Percentiles rank a stretch among this genome's conserved stretches.
Evolutionary conservation across 768 basidiomycete species (phyloP).

Genomic region (Lyophyllum decastes): DNA sequence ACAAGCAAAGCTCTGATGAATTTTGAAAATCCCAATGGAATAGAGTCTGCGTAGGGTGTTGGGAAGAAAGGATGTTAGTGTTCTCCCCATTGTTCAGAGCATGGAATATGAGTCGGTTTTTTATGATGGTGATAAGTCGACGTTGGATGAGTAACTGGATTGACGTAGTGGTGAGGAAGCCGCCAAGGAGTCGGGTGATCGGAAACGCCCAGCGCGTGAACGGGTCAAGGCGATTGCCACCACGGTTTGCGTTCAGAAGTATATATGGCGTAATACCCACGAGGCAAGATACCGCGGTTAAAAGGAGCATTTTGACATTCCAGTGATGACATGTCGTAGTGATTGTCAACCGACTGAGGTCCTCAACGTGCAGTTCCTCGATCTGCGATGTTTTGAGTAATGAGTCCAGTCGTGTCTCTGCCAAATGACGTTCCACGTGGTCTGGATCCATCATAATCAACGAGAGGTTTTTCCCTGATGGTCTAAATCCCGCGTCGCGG

Average conservation of each 20-base stretch:
- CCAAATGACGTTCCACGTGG: not conserved
- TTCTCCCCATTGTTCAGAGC: slow-evolving; percentile 5
- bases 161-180: slow-evolving; percentile 9
- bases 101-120: not conserved
- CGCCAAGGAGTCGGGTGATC: slow-evolving; percentile 11
- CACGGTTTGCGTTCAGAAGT: not conserved
- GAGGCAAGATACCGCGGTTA: not conserved
- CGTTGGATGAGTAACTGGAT: slow-evolving; percentile 17
- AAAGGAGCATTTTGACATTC: slow-evolving; percentile 10
- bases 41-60: not conserved
- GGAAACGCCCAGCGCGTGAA: slow-evolving; percentile 16
- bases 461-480: slow-evolving; percentile 10
- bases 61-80: not conserved
- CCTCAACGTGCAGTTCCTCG: not conserved
- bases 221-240: not conserved
- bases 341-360: slow-evolving; percentile 1
- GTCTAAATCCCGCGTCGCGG: slow-evolving; percentile 10
- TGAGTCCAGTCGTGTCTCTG: slow-evolving; percentile 7
- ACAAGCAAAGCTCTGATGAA: not conserved
- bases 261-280: slow-evolving; percentile 12
- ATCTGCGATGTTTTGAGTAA: slow-evolving; percentile 9
- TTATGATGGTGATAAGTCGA: slow-evolving; percentile 5
- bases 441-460: slow-evolving; percentile 16
- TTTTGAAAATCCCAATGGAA: not conserved
- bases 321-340: not conserved